phyloP scores from a whole-genome alignment of 306 rosid genomes.

The Urtica urens region DNA sequence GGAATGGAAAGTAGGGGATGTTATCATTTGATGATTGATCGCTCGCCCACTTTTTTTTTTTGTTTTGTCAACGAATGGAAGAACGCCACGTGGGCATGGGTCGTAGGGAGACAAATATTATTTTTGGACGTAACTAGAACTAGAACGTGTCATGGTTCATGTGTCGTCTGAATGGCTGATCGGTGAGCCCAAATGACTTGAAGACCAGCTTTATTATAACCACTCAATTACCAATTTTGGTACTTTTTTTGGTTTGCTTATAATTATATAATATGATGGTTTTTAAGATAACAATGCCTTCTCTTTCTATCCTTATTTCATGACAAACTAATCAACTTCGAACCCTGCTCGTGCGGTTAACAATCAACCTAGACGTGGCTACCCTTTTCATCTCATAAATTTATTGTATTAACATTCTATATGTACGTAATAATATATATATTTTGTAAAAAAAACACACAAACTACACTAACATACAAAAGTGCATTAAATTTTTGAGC shows the following conservation, averaged over 20 bases:
- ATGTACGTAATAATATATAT: too few species aligned
- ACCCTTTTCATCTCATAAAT: constrained; percentile 25
- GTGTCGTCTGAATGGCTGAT: neutral
- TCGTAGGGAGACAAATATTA: neutral
- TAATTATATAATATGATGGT: too few species aligned
- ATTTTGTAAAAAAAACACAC: too few species aligned
- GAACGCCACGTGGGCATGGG: neutral
- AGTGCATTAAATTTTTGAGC: too few species aligned
- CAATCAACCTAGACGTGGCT: constrained; percentile 28
- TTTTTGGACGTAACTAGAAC: neutral
- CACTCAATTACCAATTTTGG: neutral
- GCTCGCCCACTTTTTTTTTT: neutral
- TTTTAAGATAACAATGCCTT: neutral
- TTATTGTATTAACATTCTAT: too few species aligned
- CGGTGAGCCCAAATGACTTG: neutral
- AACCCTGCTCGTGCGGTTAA: constrained; percentile 17
- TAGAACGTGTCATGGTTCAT: neutral
- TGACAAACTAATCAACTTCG: constrained; percentile 13
- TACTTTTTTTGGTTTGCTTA: neutral
- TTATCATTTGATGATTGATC: neutral
- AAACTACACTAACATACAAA: too few species aligned
- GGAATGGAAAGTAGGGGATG: neutral
- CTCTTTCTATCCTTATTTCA: neutral
- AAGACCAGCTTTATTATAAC: constrained; percentile 4
- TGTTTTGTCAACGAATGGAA: neutral